Conservation (phyloP, 2,329 filamentous ascomycete genomes). For the Cryoendolithus antarcticus region DNA sequence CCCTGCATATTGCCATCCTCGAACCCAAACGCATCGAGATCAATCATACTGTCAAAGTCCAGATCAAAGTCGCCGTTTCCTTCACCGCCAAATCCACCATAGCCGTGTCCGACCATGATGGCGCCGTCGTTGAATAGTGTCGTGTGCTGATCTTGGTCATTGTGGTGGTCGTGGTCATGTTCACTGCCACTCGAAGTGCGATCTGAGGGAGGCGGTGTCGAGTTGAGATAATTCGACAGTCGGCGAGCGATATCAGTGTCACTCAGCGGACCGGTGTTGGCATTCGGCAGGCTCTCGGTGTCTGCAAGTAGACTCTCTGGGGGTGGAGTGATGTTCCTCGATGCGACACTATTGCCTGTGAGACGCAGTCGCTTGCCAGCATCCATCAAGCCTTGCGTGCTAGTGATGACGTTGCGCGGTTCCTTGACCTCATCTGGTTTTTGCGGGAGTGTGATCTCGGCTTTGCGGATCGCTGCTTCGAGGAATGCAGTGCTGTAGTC, state of each 20-base stretch:
- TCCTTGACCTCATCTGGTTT: constrained; percentile 20
- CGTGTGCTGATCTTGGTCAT: neutral
- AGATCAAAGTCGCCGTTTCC: constrained; percentile 18
- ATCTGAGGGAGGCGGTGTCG: constrained; percentile 34
- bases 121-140: constrained; percentile 4
- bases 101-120: constrained; percentile 6
- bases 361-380: constrained; percentile 31
- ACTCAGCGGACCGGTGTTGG: constrained; percentile 14
- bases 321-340: constrained; percentile 19
- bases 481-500: constrained; percentile 92
- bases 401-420: constrained; percentile 23
- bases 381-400: constrained; percentile 35
- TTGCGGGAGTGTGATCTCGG: constrained; percentile 57
- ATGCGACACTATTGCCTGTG: constrained; percentile 2
- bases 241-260: constrained; percentile 37
- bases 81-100: no score
- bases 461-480: constrained; percentile 82
- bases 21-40: constrained; percentile 23
- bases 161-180: constrained; percentile 3
- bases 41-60: constrained; percentile 26
- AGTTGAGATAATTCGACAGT: constrained; percentile 38
- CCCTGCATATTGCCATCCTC: constrained; percentile 23
- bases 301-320: constrained; percentile 12
- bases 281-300: neutral
- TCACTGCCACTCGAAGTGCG: constrained; percentile 6